Conservation (phyloP, 1,284 basidiomycete genomes). For the Cutaneotrichosporon curvatum region DNA sequence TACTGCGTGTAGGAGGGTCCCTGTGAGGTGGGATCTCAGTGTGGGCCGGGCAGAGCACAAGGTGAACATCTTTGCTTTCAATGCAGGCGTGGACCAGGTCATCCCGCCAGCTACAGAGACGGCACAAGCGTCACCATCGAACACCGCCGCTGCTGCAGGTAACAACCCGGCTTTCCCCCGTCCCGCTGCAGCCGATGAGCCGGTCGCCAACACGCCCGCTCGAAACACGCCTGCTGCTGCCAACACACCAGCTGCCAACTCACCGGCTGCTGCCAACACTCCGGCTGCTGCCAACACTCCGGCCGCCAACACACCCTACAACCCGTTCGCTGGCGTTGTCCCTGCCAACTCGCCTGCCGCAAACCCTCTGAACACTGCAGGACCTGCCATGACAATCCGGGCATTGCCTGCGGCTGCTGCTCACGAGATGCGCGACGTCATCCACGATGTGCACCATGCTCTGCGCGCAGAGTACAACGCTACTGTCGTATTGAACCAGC, state of each 20-base stretch:
- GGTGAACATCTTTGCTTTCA: slow-evolving; percentile 25
- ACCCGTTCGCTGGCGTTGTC: not conserved
- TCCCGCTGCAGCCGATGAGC: not conserved
- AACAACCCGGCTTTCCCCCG: too few species aligned
- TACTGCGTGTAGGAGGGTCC: slow-evolving; percentile 15
- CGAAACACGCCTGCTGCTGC: not conserved
- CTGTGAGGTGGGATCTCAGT: not conserved
- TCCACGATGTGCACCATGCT: not conserved
- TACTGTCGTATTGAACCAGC: slow-evolving; percentile 17
- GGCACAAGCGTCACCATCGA: not conserved
- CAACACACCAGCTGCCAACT: not conserved
- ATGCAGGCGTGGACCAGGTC: slow-evolving; percentile 19
- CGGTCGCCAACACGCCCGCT: not conserved
- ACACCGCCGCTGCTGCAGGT: not conserved
- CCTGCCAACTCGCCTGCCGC: not conserved
- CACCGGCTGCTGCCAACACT: not conserved
- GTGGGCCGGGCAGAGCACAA: slow-evolving; percentile 6
- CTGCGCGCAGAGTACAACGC: slow-evolving; percentile 13
- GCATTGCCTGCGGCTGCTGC: too few species aligned
- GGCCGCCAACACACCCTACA: not conserved
- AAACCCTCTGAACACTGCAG: too few species aligned
- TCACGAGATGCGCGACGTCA: too few species aligned
- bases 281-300: not conserved
- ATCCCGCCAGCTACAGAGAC: not conserved
- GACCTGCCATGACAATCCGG: not conserved